Evolutionary conservation across 1,284 basidiomycete species (phyloP).

Genomic region (Anthracocystis walkeri): DNA sequence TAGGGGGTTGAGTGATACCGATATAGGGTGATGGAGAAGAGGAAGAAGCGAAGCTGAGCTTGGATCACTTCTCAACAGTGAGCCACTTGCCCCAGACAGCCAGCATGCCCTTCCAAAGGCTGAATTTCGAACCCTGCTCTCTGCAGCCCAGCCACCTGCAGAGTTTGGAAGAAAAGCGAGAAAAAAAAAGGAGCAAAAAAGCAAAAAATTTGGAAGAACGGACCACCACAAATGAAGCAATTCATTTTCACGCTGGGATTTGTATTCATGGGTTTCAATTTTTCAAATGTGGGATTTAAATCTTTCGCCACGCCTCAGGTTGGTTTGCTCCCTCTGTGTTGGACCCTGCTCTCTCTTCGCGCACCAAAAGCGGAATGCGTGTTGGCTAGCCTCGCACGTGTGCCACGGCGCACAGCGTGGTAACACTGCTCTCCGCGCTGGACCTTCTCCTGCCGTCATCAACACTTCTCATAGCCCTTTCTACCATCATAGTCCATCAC

Average conservation of each 20-base stretch:
- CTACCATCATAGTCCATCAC: not conserved
- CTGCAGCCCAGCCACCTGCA: conserved; percentile 8
- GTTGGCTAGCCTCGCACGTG: conserved; percentile 27
- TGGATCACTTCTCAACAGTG: conserved; percentile 1
- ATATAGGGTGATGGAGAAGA: conserved; percentile 31
- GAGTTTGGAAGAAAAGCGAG: conserved; percentile 7
- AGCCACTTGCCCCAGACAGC: not conserved
- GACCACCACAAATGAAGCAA: conserved; percentile 9
- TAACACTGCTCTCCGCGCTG: not conserved
- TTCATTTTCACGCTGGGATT: not conserved
- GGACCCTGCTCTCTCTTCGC: not conserved
- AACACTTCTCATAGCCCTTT: not conserved
- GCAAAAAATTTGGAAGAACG: conserved; percentile 32
- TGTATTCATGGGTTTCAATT: not conserved
- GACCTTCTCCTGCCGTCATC: not conserved
- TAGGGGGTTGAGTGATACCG: conserved; percentile 29
- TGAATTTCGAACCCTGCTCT: not conserved
- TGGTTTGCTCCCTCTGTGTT: not conserved
- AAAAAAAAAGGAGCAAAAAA: conserved; percentile 11
- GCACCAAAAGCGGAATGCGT: not conserved
- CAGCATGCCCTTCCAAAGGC: conserved; percentile 2
- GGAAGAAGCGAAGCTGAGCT: not conserved
- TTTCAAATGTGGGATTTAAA: not conserved
- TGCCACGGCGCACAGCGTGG: conserved; percentile 1
- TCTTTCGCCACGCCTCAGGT: not conserved